Evolutionary conservation across 2,329 filamentous ascomycete genomes (phyloP), one percentile per base, ranked within the genome.

Genomic region (Neodidymelliopsis sp.): DNA sequence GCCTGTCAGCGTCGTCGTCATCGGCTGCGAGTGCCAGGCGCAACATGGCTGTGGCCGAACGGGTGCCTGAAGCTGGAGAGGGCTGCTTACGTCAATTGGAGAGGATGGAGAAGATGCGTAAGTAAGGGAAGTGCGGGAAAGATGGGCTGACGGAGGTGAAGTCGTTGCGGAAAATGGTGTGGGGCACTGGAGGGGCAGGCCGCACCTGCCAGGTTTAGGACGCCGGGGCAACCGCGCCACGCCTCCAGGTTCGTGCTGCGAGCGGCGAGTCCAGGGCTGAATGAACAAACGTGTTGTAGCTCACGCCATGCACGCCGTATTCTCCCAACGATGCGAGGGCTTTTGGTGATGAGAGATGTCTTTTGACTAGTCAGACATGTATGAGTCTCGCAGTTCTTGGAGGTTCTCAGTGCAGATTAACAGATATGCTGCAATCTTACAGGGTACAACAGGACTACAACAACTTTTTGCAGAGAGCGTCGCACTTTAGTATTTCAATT

Each of bases 1-100:
- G 65, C 65, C 67, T 66, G 64, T 71, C 60, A 72, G 71, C 66
- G 63, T 67, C 28, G 20, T 45, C 70, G 66, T 72, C 65, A 71
- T 64, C 63, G 54, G 40, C 51, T 56, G 54, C 50, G 51, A 49
- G 54, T 40, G 52, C 50, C 39, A 34, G 35, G 41, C 41, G 56
- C 49, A 27, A 35, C 31, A 18, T 30, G 43, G 48, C 48, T 29
- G 40, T 38, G 24, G 44, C 27, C 20, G 28, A 36, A 47, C 41
- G 37, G 60, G 33, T 57, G 66, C 57, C 60, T 64, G 30, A 35
- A 41, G 47, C 29, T 23, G 20, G 37, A 30, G 29, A 31, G 37
- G 37, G 44, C 31, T 49, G 56, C 67, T 67, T 65, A 71, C 68
- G 52, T 65, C 52, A 54, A 60, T 55, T 46, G 47, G 46, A 42